A percentile compares a stretch with the other conserved stretches of the same genome.
phyloP scores from a whole-genome alignment of 1,284 basidiomycete genomes.

The Cryptococcus sp. region DNA sequence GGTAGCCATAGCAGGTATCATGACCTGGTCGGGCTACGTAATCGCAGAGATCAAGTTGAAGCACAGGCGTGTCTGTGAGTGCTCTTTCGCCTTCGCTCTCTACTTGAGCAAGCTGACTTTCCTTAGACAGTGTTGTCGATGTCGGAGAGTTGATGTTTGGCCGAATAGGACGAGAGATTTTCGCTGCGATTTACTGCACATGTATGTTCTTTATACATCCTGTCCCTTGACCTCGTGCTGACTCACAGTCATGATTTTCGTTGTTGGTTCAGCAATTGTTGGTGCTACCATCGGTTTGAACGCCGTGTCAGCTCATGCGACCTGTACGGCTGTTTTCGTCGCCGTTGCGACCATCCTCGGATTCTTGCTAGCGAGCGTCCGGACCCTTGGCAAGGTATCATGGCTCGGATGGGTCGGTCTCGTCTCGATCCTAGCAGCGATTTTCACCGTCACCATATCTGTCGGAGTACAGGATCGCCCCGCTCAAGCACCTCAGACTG shows the following conservation, averaged over 20 bases:
- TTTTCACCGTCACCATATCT: conserved; percentile 37
- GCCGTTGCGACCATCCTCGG: conserved; percentile 18
- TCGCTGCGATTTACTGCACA: conserved; percentile 23
- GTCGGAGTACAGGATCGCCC: conserved; percentile 41
- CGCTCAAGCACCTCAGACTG: conserved; percentile 32
- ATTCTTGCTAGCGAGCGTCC: conserved; percentile 28
- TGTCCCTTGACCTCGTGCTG: conserved; percentile 1
- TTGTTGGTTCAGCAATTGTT: conserved; percentile 24
- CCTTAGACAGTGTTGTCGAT: conserved; percentile 26
- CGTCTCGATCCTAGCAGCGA: conserved; percentile 17
- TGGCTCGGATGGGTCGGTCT: conserved; percentile 42
- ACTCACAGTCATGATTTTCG: conserved; percentile 22
- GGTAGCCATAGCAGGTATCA: conserved; percentile 15
- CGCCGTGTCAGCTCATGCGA: conserved; percentile 28
- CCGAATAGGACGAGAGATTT: conserved; percentile 19
- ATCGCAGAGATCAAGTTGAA: conserved; percentile 26
- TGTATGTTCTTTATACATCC: conserved; percentile 1
- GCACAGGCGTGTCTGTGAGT: conserved; percentile 27
- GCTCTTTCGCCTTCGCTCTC: background rate
- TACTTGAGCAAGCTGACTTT: conserved; percentile 1
- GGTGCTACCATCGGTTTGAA: conserved; percentile 29
- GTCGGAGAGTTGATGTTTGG: conserved; percentile 23
- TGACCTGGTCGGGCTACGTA: conserved; percentile 21
- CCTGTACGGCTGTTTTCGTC: conserved; percentile 36
- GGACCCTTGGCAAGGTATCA: conserved; percentile 27